Base-by-base conservation (phyloP, 768 basidiomycete species). In the Gloeopeniophorella convolvens region DNA sequence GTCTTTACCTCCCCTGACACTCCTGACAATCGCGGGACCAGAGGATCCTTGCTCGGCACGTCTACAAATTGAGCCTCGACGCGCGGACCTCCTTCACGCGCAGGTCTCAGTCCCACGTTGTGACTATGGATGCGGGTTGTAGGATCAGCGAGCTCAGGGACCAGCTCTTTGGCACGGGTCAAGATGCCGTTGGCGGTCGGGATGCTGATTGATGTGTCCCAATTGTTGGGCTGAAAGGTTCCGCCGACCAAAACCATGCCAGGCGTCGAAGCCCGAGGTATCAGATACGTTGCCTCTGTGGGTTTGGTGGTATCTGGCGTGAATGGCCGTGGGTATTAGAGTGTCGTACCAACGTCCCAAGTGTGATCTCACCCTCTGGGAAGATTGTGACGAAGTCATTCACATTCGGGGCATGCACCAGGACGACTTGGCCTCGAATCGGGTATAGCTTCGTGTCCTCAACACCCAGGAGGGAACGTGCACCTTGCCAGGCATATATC, bases 361-460 rank as follows among this genome's bases (percentile, higher is more conserved):
- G 15, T 13, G 16, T n/a, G n/a, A n/a, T n/a, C 18, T 40, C 18
- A 26, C 43, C 23, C 27, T 24, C 15, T 26, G 27, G 35, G 6
- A 45, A 15, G 21, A 36, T 36, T 54, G 45, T 40, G 24, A 70
- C 30, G 45, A 59, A 68, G 48, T 72, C 69, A 36, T 68, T 73
- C 37, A 89, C 69, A 68, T 76, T 74, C 0, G 87, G 83, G 2
- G 88, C 86, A 32, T 77, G 66, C 18, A 94, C 72, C 15, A 92
- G 64, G 8, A 93, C 80, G 0, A 88, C 84, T 67, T 95, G 93
- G 7, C 92, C 92, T 36, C 90, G 74, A 55, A 92, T 76, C 1
- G 92, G 89, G 62, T 78, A 80, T 20, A 92, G 68, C 20, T 68
- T 70, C 50, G 73, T 72, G 64, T 96, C 93, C 60, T 92, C 83